Evolutionary conservation across 257 asterid species (phyloP).

Genomic region (Penstemon eatonii): DNA sequence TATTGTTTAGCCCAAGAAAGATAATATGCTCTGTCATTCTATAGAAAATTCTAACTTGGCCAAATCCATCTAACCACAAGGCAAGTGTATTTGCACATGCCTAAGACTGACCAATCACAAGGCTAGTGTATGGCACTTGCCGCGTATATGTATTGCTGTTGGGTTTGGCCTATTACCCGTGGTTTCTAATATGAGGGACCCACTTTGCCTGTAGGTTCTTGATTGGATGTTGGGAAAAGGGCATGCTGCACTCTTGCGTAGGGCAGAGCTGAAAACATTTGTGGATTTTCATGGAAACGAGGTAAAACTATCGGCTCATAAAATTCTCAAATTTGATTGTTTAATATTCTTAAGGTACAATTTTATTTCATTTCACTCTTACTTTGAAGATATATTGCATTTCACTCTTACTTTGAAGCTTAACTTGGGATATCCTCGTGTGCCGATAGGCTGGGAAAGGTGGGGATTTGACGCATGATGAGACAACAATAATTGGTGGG

Average conservation of each 20-base stretch:
- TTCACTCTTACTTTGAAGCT: conserved; percentile 1
- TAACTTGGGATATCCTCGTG: conserved; percentile 22
- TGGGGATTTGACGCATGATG: conserved; percentile 97
- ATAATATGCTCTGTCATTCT: neutral
- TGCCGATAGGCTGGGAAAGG: conserved; percentile 89
- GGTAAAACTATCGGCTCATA: conserved; percentile 39
- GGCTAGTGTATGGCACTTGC: no score
- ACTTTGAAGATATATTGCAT: neutral
- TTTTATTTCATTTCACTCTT: conserved; percentile 9
- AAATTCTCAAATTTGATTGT: conserved; percentile 9
- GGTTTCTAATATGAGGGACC: neutral
- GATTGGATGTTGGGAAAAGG: conserved; percentile 99
- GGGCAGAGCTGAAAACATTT: conserved; percentile 98
- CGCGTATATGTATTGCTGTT: no score
- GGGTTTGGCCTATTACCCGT: no score
- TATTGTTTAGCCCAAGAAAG: neutral
- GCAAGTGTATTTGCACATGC: no score
- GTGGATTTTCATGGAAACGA: conserved; percentile 97
- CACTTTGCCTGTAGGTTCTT: conserved; percentile 57
- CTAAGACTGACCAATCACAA: no score
- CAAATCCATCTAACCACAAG: no score
- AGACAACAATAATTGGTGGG: conserved; percentile 96
- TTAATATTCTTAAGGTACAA: neutral
- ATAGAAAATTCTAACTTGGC: no score
- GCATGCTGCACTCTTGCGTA: conserved; percentile 84